Base-by-base conservation (phyloP, 1,284 basidiomycete species). In the Apiotrichum laibachii region DNA sequence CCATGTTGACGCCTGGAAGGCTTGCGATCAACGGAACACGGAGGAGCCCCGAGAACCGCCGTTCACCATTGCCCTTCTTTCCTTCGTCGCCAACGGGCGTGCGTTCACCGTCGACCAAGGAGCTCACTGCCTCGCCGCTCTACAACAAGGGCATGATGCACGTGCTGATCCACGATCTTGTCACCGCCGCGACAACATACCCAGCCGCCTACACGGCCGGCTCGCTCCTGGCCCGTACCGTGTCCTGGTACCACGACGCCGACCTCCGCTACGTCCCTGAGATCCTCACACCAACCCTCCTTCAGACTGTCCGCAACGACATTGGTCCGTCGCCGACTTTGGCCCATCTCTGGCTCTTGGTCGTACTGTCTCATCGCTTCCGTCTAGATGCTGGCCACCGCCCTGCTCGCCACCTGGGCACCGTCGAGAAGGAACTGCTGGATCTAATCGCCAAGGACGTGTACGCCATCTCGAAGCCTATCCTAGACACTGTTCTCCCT, bases 251-350 rank as follows among this genome's bases (percentile, higher is more conserved):
- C 40, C 54, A 60, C 19, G 50, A 46, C 12, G 53, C 53, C 4
- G 51, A 50, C 13, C 58, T 51, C 16, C 54, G 50, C 21, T 60
- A 56, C 46, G 49, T 60, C 13, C 58, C 58, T 11, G 54, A 60
- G 53, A 51, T 60, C 37, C 22, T 60, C 16, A 48, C 58, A 11
- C 37, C 35, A 12, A 13, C 45, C 44, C 48, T 60, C 19, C 31
- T 56, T n/a, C 50, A 34, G 19, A 37, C 44, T 1, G 58, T 55
- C 5, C 58, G 51, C 22, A 33, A 47, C 15, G n/a, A 16, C 16
- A 50, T 60, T 2, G 54, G 58, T 0, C 54, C 44, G 2, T 45
- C 45, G 22, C 43, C 50, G 21, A 26, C 50, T 6, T 19, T 60
- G 2, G 37, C 48, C 4, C 54, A 52, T 15, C 49, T 60, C n/a